Evolutionary conservation across 495 filamentous ascomycete genomes (phyloP).

Genomic region (Penicillium maclennaniae): DNA sequence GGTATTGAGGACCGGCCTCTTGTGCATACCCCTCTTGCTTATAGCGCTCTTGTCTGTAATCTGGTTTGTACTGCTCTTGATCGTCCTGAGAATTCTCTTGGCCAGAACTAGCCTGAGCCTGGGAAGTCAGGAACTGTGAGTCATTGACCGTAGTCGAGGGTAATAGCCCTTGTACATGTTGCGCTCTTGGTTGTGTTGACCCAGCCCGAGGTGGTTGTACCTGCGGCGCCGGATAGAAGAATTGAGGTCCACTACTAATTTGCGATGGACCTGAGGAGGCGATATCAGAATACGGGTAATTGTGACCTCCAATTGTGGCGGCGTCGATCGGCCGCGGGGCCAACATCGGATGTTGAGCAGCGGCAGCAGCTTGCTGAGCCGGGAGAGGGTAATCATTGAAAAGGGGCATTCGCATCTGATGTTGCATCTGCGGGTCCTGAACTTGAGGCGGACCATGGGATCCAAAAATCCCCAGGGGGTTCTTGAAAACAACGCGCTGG

Average conservation of each 20-base stretch:
- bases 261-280: neutral
- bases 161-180: neutral
- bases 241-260: constrained; percentile 8
- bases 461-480: constrained; percentile 64
- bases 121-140: constrained; percentile 8
- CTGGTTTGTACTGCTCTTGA: neutral
- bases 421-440: constrained; percentile 21
- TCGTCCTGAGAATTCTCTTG: neutral
- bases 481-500: constrained; percentile 88
- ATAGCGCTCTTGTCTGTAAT: no score
- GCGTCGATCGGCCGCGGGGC: constrained; percentile 29
- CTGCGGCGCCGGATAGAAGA: constrained; percentile 19
- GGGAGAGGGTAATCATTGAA: constrained; percentile 22
- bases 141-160: constrained; percentile 5
- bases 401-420: constrained; percentile 15
- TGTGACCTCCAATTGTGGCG: constrained; percentile 11
- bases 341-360: constrained; percentile 32
- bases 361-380: constrained; percentile 28
- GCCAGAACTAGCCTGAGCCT: neutral
- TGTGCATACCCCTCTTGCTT: neutral
- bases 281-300: neutral
- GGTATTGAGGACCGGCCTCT: neutral
- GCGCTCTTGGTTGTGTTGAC: constrained; percentile 2
- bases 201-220: constrained; percentile 7
- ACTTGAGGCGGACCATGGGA: constrained; percentile 28